Evolutionary conservation across 148 eudicot species (phyloP), one percentile per base, ranked within the genome.

Genomic region (Simmondsia chinensis): DNA sequence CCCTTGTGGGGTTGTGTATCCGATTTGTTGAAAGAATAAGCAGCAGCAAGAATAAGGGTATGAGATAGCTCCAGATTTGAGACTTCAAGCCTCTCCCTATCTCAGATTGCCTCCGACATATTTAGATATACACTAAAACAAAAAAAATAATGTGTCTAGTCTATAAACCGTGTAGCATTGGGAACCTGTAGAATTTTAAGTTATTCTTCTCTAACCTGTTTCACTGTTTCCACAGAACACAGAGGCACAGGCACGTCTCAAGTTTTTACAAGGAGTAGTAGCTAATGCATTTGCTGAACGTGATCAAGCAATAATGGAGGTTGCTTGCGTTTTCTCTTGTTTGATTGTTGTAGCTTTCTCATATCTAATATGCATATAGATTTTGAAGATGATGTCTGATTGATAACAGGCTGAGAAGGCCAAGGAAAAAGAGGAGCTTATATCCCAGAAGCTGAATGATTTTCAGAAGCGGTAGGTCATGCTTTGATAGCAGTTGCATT

Each of bases 231-330:
- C 46, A 33, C 83, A 91, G 99, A 85, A 80, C 48, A 26, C 75
- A 29, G 94, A 91, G 60, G 70, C 77, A 17, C 86, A 71, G 63
- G 79, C 77, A 57, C 99, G 86, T 64, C 64, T 85, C 51, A 84
- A 86, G 50, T 91, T 82, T 64, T 68, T 91, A 45, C 99, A 84
- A 43, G 72, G 65, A 39, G 72, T 64, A 54, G 74, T 91, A 57
- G 73, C 86, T 50, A 63, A 80, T 61, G 99, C 99, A 35, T 91
- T 85, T 64, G 61, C 99, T 63, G 99, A 91, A 50, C 74, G 99
- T 48, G 99, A 91, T 77, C 69, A 79, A 59, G 77, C 99, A 24
- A 44, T 85, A 48, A 43, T 91, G 80, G 95, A 91, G 99, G 99
- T 91, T 33, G 43, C 25, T 20, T 21, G 14, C 14, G 34, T 31